A percentile compares a stretch with the other conserved stretches of the same genome.
Evolutionary conservation across 2,329 filamentous ascomycete species (phyloP).

Genomic region (Ustilaginoidea virens): DNA sequence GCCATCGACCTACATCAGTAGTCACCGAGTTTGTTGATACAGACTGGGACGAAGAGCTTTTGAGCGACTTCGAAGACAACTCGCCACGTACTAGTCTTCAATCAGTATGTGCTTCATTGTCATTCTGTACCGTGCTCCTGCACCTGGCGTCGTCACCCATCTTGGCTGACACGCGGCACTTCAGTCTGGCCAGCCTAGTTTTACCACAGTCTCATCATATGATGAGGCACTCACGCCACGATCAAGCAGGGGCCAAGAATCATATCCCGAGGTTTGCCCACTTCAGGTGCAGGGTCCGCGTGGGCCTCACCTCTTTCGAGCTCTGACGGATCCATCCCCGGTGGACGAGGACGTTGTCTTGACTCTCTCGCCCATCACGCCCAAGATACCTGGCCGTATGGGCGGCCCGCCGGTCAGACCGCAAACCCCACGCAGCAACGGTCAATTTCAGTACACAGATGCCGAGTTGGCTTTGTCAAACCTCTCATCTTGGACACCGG

Average conservation of each 20-base stretch:
- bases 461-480: conserved; percentile 41
- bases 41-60: conserved; percentile 47
- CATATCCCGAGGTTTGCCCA: conserved; percentile 42
- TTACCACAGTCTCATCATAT: conserved; percentile 76
- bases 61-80: conserved; percentile 44
- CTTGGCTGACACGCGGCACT: no score
- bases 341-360: conserved; percentile 36
- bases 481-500: conserved; percentile 53
- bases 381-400: conserved; percentile 36
- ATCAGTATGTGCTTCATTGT: conserved; percentile 42
- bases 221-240: conserved; percentile 71
- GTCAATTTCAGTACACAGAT: conserved; percentile 40
- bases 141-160: no score
- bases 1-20: conserved; percentile 47
- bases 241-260: conserved; percentile 43
- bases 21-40: conserved; percentile 68
- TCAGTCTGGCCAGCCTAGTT: conserved; percentile 58
- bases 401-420: conserved; percentile 12
- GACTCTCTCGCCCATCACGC: conserved; percentile 59
- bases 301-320: conserved; percentile 76
- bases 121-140: not conserved
- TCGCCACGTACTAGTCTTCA: conserved; percentile 53
- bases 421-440: conserved; percentile 20
- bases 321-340: conserved; percentile 35
- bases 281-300: conserved; percentile 64